Conservation (phyloP, 306 rosid genomes). For the Sicyos baderoa region DNA sequence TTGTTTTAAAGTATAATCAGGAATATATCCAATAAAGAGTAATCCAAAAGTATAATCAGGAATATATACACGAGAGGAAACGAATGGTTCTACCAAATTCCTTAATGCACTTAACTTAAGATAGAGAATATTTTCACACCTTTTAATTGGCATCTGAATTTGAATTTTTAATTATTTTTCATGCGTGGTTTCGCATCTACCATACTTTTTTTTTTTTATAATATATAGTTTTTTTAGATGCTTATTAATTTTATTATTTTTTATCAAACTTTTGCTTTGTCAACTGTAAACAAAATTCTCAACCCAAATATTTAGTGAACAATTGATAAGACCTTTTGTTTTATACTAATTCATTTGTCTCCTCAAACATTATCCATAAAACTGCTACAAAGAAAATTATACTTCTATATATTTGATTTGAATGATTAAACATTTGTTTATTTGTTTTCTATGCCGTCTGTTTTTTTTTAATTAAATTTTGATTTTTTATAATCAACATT, state of each 20-base stretch:
- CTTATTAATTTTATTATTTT: not conserved
- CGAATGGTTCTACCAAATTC: constrained; percentile 13
- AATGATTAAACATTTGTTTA: not conserved
- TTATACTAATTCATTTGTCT: not conserved
- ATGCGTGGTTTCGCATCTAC: not conserved
- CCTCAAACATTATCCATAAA: not conserved
- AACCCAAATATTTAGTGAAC: not conserved
- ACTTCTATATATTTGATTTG: no score
- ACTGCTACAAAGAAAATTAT: not conserved
- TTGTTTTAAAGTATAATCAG: not conserved
- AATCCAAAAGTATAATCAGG: constrained; percentile 5
- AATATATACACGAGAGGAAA: not conserved
- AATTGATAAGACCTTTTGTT: not conserved
- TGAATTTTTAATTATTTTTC: constrained; percentile 1
- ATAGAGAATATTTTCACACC: not conserved
- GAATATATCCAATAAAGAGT: not conserved
- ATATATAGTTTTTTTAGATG: not conserved
- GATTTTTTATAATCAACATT: no score
- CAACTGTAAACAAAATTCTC: not conserved
- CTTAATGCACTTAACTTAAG: constrained; percentile 15
- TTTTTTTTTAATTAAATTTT: no score
- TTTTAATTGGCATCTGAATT: not conserved
- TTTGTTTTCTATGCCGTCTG: no score
- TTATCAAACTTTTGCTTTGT: not conserved
- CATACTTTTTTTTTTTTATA: not conserved